These are phyloP conservation scores for Massarina eburnea DNA, from an alignment of 2,329 filamentous ascomycete species.

Conservation along the genomic window DNA sequence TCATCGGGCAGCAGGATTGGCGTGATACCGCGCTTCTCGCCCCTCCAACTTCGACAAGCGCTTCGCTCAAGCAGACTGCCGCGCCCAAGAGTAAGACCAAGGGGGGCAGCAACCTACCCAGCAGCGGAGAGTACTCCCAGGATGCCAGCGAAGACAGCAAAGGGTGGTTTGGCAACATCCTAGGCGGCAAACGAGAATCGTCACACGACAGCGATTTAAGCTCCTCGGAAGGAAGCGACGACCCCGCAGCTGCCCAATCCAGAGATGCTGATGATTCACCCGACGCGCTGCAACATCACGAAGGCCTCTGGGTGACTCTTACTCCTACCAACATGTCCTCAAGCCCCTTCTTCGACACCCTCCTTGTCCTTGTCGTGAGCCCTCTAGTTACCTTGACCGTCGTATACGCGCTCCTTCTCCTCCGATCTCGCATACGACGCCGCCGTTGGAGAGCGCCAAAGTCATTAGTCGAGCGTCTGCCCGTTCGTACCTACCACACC, in stretches of 20 bases:
- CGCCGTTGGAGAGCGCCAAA: constrained; percentile 97
- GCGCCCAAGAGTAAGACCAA: constrained; percentile 46
- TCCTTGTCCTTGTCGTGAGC: constrained; percentile 94
- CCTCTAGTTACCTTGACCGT: constrained; percentile 89
- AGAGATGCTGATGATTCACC: constrained; percentile 19
- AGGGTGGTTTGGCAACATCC: constrained; percentile 25
- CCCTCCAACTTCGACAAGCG: constrained; percentile 33
- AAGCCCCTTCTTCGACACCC: constrained; percentile 92
- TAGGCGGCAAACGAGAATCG: constrained; percentile 24
- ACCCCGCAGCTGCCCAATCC: constrained; percentile 18
- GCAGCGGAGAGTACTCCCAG: constrained; percentile 68
- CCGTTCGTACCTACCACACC: constrained; percentile 92
- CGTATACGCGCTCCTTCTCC: constrained; percentile 83
- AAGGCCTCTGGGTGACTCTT: constrained; percentile 95
- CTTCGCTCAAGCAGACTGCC: constrained; percentile 12
- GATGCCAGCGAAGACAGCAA: constrained; percentile 27
- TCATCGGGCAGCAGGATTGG: constrained; percentile 87
- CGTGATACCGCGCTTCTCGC: constrained; percentile 73
- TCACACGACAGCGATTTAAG: constrained; percentile 13
- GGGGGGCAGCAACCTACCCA: constrained; percentile 70
- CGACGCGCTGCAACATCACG: constrained; percentile 52
- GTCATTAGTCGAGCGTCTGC: constrained; percentile 90
- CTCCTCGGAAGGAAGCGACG: constrained; percentile 18
- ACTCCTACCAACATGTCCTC: constrained; percentile 85
- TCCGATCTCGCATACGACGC: constrained; percentile 84